phyloP scores from a whole-genome alignment of 2,329 filamentous ascomycete species.

The Exserohilum rostratum region DNA sequence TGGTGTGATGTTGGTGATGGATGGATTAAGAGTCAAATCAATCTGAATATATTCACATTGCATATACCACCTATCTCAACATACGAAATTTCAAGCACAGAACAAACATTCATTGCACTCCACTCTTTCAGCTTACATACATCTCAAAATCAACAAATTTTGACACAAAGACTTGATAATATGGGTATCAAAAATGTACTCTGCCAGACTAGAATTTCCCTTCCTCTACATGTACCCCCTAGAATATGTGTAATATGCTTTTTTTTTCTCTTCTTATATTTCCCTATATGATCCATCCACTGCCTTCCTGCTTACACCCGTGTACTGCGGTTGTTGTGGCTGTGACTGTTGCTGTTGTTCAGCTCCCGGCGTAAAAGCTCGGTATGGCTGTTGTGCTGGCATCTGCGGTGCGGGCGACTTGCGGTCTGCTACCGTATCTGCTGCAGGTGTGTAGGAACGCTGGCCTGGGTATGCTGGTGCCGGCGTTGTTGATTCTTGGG shows the following conservation, averaged over 20 bases:
- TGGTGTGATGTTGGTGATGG: no score
- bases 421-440: not conserved
- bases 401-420: not conserved
- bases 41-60: no score
- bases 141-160: no score
- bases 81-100: no score
- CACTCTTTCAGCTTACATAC: no score
- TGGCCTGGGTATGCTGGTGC: slow-evolving; percentile 9
- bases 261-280: slow-evolving; percentile 2
- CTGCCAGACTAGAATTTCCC: not conserved
- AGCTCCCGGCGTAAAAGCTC: slow-evolving; percentile 9
- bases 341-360: not conserved
- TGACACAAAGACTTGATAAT: no score
- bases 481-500: not conserved
- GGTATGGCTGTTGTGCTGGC: not conserved
- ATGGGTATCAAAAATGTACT: not conserved
- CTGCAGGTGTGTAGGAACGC: slow-evolving; percentile 6
- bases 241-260: no score
- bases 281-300: slow-evolving; percentile 7
- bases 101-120: no score
- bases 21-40: no score
- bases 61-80: no score
- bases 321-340: slow-evolving; percentile 3
- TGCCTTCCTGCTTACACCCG: not conserved
- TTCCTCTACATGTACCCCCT: no score